Base-by-base conservation (phyloP, 352 stramenopile species). In the Globisporangium orthogonon region DNA sequence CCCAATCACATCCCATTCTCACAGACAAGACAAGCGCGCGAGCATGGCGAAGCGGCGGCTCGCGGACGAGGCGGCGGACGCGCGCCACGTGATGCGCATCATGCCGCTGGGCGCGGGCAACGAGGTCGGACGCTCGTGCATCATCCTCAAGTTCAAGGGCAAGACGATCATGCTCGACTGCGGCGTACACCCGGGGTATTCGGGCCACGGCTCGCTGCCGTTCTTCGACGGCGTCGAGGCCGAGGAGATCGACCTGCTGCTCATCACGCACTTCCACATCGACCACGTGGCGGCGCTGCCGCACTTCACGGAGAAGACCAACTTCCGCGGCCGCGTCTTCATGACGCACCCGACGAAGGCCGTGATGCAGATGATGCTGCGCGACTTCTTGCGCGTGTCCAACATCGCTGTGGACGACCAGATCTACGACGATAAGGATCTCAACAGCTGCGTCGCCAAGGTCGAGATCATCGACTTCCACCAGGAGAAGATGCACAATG, bases 231-330 rank as follows among this genome's bases (percentile, higher is more conserved):
- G 86, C 49, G 94, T 99, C 39, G 93, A 99, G 70, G 86, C 88
- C 43, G 87, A 96, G 40, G 85, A 96, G 71, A 95, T 97, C 55
- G 97, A 99, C 68, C 73, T 99, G 50, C 71, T 99, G 52, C 74
- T 99, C 31, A 97, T 99, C 51, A 98, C 97, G 51, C 98, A 99
- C 70, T 99, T 99, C 76, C 98, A 99, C 77, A 93, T 99, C 54
- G 98, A 99, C 74, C 98, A 99, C 73, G 97, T 97, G 9, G 98
- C 97, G 2, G 96, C 91, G n/a, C 63, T 99, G 45, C 98, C 98
- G 15, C 98, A 99, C 67, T 98, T 99, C 51, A 99, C 97, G 1
- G 97, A 99, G 71, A 97, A 98, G 69, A 99, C 97, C 17, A 91
- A 95, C 55, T 99, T 99, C 61, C 97, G 96, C 56, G 97, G 96